Conservation (phyloP, 148 eudicot genomes). For the Rhododendron vialii region DNA sequence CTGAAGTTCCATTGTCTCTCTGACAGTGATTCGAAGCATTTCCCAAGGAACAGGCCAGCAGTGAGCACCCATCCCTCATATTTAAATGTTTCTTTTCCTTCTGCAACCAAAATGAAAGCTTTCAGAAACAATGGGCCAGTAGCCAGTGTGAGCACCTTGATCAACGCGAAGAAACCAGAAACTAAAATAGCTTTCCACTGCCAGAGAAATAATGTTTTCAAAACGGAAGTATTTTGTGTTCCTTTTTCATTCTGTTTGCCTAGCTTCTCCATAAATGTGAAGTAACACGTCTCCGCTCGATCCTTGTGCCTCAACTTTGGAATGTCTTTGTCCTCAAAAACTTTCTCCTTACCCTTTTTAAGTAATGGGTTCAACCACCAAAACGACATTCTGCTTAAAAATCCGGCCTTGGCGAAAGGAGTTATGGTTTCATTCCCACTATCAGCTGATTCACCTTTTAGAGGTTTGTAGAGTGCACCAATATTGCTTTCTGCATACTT, state of each 20-base stretch:
- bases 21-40: constrained; percentile 47
- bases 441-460: constrained; percentile 17
- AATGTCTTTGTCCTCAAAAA: constrained; percentile 41
- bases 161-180: constrained; percentile 45
- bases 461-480: constrained; percentile 22
- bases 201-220: constrained; percentile 38
- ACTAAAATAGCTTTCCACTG: constrained; percentile 34
- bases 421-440: background rate
- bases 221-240: constrained; percentile 13
- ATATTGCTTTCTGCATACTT: constrained; percentile 20
- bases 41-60: constrained; percentile 24
- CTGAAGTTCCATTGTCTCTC: constrained; percentile 54
- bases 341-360: constrained; percentile 41
- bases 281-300: constrained; percentile 40
- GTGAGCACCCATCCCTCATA: constrained; percentile 39
- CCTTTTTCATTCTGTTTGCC: constrained; percentile 15
- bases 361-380: constrained; percentile 64
- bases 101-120: constrained; percentile 36
- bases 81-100: constrained; percentile 22
- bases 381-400: constrained; percentile 45
- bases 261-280: constrained; percentile 27
- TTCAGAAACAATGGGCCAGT: constrained; percentile 45
- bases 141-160: constrained; percentile 41
- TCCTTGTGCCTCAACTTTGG: constrained; percentile 40
- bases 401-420: constrained; percentile 37